Evolutionary conservation across 2,329 filamentous ascomycete species (phyloP), one percentile per base, ranked within the genome.

Genomic region (Colletotrichum cereale): DNA sequence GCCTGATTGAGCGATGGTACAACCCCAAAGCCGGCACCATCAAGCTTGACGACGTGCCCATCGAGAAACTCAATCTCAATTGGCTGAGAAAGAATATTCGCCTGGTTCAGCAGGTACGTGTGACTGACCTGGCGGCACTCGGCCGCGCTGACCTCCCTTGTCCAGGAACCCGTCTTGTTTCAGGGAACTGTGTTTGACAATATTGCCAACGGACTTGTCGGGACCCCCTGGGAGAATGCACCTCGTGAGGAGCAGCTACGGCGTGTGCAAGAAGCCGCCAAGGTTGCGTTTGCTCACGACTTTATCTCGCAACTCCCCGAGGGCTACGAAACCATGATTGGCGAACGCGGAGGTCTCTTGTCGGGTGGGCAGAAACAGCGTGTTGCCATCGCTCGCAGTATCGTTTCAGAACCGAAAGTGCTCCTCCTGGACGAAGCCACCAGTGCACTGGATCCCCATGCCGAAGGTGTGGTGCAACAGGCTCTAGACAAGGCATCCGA

Each of bases 341-440:
- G 90, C 3, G 88, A 91, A 75, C 84, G 86, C 11, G 90, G 88
- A 1, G 86, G 87, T 40, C 87, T 89, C 67, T 80, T 92, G 0
- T 90, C 87, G 12, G 90, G 90, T n/a, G 91, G 90, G 0, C 90
- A 93, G 75, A 85, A 89, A 56, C 90, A 92, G 74, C 84, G 90
- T 12, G 84, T 93, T 31, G 87, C 90, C 0, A 92, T 93, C 67
- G 82, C 82, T 2, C 78, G 83, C n/a, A 81, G 80, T 50, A 80
- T 85, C 55, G 77, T 85, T n/a, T 79, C 79, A 3, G 75, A 82
- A 40, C 82, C 83, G 2, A 81, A 80, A 55, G 88, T 93, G 38
- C 82, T 93, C 0, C 85, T 93, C 18, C 80, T 92, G 1, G 91
- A 93, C 71, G 91, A 93, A 78, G 90, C 90, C 0, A 93, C 91